Evolutionary conservation across 495 filamentous ascomycete species (phyloP).

Genomic region (Hypoxylon intermedium): DNA sequence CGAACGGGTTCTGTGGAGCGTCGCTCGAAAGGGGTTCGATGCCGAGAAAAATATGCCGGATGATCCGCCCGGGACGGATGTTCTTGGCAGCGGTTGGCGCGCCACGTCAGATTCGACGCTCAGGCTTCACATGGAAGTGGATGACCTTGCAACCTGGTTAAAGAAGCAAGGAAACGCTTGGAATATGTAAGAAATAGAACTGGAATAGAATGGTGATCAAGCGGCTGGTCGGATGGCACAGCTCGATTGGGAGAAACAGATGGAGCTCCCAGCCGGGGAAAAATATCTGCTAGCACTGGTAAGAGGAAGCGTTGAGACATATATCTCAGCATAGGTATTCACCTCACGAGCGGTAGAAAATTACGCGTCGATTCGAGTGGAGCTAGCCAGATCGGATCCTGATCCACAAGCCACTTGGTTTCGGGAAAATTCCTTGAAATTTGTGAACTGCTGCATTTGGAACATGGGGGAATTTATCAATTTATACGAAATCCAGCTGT

Average conservation of each 20-base stretch:
- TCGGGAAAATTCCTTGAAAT: slow-evolving; percentile 20
- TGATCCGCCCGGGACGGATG: slow-evolving; percentile 16
- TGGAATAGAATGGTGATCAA: background rate
- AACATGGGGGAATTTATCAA: slow-evolving; percentile 1
- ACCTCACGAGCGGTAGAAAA: background rate
- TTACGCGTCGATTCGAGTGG: slow-evolving; percentile 7
- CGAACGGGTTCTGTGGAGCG: slow-evolving; percentile 7
- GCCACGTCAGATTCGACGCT: slow-evolving; percentile 17
- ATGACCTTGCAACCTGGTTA: background rate
- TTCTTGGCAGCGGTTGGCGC: slow-evolving; percentile 28
- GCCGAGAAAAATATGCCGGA: slow-evolving; percentile 17
- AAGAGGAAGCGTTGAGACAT: slow-evolving; percentile 2
- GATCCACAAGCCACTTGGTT: background rate
- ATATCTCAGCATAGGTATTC: slow-evolving; percentile 1
- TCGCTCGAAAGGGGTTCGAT: slow-evolving; percentile 17
- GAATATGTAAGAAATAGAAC: slow-evolving; percentile 19
- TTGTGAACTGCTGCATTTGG: background rate
- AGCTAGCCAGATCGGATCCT: background rate
- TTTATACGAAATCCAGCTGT: background rate
- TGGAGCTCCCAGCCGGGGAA: background rate
- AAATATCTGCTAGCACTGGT: no score
- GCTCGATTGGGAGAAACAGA: background rate
- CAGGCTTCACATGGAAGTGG: slow-evolving; percentile 12
- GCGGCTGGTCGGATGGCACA: background rate
- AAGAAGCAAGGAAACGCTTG: background rate